A percentile compares a stretch with the other conserved stretches of the same genome.
phyloP scores from a whole-genome alignment of 345 rosid genomes.

The Salix purpurea region DNA sequence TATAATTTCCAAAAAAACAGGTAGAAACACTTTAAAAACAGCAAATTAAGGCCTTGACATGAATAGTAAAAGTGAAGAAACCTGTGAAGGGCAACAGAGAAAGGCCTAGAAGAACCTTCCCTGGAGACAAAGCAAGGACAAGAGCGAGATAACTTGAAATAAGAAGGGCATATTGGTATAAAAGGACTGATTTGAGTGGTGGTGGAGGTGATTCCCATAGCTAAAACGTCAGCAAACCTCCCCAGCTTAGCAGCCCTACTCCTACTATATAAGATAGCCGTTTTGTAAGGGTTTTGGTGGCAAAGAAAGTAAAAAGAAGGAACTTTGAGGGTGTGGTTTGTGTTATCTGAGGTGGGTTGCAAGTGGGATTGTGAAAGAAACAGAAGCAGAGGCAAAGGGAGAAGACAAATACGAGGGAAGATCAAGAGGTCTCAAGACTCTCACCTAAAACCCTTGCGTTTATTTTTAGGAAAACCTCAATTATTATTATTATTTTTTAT shows the following conservation, averaged over 20 bases:
- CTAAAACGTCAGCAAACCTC: slow-evolving; percentile 37
- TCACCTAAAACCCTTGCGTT: slow-evolving; percentile 26
- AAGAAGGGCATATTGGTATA: slow-evolving; percentile 40
- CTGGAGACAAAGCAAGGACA: slow-evolving; percentile 32
- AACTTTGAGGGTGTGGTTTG: slow-evolving; percentile 1
- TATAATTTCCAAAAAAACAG: not conserved
- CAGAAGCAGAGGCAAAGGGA: slow-evolving; percentile 18
- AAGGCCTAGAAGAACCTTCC: slow-evolving; percentile 3
- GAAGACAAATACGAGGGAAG: not conserved
- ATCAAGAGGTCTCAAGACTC: not conserved
- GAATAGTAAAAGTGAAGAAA: slow-evolving; percentile 7
- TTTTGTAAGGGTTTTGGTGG: slow-evolving; percentile 23
- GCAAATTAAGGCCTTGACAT: not conserved
- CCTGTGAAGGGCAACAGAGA: slow-evolving; percentile 35
- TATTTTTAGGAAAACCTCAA: not conserved
- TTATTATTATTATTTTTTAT: too few species aligned
- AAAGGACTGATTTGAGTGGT: slow-evolving; percentile 31
- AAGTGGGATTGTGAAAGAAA: slow-evolving; percentile 24
- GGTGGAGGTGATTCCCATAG: slow-evolving; percentile 61
- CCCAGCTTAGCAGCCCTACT: slow-evolving; percentile 38
- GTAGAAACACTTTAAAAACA: not conserved
- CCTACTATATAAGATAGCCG: slow-evolving; percentile 32
- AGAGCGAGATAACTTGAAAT: slow-evolving; percentile 29
- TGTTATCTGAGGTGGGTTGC: slow-evolving; percentile 9
- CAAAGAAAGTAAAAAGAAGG: slow-evolving; percentile 4